These are phyloP conservation scores for Parachaetomium inaequale DNA, from an alignment of 495 filamentous ascomycete genomes.

Conservation along the genomic window DNA sequence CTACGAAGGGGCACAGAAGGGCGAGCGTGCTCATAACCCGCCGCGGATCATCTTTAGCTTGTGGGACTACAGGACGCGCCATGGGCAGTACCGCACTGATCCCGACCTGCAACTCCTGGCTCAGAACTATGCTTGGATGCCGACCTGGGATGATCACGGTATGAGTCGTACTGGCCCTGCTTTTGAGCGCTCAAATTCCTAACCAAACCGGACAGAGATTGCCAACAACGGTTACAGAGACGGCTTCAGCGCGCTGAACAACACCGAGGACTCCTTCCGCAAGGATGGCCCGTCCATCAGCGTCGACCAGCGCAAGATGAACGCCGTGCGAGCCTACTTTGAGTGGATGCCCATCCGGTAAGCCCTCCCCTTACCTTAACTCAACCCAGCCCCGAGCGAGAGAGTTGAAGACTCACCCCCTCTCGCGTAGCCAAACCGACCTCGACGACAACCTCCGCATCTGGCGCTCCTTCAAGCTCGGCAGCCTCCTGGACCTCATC, in stretches of 20 bases:
- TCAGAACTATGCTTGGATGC: constrained; percentile 58
- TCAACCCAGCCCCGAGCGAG: not conserved
- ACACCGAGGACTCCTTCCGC: constrained; percentile 62
- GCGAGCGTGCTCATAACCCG: constrained; percentile 32
- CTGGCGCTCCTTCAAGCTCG: constrained; percentile 61
- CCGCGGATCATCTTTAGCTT: constrained; percentile 33
- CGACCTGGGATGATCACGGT: constrained; percentile 67
- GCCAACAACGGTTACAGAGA: constrained; percentile 61
- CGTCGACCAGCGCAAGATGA: constrained; percentile 64
- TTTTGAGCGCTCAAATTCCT: not conserved
- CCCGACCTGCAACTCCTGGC: constrained; percentile 54
- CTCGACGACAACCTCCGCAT: constrained; percentile 66
- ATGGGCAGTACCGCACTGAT: constrained; percentile 38
- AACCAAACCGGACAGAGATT: constrained; percentile 42
- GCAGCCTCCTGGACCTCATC: constrained; percentile 57
- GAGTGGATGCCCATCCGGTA: constrained; percentile 53
- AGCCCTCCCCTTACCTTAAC: constrained; percentile 6
- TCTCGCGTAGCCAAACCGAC: constrained; percentile 54
- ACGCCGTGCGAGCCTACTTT: constrained; percentile 64
- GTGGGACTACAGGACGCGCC: constrained; percentile 58
- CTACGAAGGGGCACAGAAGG: constrained; percentile 55
- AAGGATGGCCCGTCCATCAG: constrained; percentile 52
- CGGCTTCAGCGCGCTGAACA: constrained; percentile 53
- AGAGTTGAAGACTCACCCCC: constrained; percentile 17
- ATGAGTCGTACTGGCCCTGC: not conserved